A percentile compares a stretch with the other conserved stretches of the same genome.
Evolutionary conservation across 306 rosid species (phyloP).

Genomic region (Hylodesmum podocarpum): DNA sequence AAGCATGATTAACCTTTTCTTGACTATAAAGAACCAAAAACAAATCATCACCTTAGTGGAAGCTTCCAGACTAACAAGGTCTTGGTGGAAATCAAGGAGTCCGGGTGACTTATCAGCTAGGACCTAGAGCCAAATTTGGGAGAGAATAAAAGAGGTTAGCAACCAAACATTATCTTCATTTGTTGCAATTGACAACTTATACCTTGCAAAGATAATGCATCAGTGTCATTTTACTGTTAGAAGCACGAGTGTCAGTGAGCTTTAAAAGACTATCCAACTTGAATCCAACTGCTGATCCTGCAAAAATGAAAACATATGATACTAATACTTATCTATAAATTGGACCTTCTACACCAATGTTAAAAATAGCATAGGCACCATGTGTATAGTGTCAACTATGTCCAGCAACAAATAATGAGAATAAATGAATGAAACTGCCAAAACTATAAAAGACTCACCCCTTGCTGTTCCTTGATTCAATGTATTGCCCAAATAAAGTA

Average conservation of each 20-base stretch:
- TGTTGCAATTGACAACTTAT: conserved; percentile 28
- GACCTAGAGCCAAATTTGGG: conserved; percentile 49
- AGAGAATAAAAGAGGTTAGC: not conserved
- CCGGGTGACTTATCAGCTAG: conserved; percentile 79
- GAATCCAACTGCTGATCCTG: conserved; percentile 98
- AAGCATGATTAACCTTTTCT: not conserved
- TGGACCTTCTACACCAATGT: conserved; percentile 10
- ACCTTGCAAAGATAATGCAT: conserved; percentile 99
- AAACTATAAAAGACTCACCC: conserved; percentile 54
- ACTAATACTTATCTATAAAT: not conserved
- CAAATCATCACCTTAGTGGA: conserved; percentile 70
- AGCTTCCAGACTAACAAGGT: conserved; percentile 80
- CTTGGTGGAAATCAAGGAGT: conserved; percentile 86
- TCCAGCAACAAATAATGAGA: conserved; percentile 21
- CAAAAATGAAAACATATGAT: conserved; percentile 32
- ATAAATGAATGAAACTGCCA: not conserved
- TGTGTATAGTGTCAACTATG: not conserved
- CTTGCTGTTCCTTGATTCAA: conserved; percentile 98
- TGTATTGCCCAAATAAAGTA: conserved; percentile 88
- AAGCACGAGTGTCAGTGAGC: conserved; percentile 92
- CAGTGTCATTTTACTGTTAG: conserved; percentile 86
- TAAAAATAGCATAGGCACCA: conserved; percentile 7
- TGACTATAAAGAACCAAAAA: conserved; percentile 16
- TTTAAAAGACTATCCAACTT: conserved; percentile 96
- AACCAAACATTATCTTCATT: conserved; percentile 22